phyloP scores from a whole-genome alignment of 1,284 basidiomycete genomes.

The Cryptococcus floricola region DNA sequence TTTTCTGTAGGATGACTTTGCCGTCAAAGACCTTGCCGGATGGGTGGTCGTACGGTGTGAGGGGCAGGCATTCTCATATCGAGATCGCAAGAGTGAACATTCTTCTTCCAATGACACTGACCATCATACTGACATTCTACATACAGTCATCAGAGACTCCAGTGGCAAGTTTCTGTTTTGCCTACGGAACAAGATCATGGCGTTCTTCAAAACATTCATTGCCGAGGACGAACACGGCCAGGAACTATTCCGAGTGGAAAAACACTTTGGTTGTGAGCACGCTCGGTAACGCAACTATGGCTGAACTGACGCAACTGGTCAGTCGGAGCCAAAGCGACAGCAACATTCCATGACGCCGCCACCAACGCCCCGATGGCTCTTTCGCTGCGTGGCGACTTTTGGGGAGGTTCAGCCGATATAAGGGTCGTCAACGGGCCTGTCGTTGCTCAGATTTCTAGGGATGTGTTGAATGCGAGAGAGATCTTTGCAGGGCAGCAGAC shows the following conservation, averaged over 20 bases:
- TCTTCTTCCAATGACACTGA: neutral
- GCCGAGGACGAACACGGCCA: conserved; percentile 29
- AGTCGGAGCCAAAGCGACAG: conserved; percentile 43
- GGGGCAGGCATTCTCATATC: conserved; percentile 35
- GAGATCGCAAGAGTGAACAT: conserved; percentile 40
- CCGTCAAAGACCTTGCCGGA: conserved; percentile 39
- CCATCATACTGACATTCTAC: neutral
- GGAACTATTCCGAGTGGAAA: conserved; percentile 38
- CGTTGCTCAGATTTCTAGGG: conserved; percentile 42
- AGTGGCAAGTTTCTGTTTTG: conserved; percentile 35
- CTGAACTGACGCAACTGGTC: neutral
- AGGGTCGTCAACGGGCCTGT: conserved; percentile 25
- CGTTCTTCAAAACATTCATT: conserved; percentile 29
- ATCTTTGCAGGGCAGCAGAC: conserved; percentile 39
- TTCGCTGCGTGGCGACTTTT: conserved; percentile 37
- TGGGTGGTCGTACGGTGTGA: conserved; percentile 29
- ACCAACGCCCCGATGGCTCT: conserved; percentile 25
- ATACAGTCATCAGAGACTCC: conserved; percentile 30
- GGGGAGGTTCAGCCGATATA: conserved; percentile 37
- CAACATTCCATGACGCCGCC: conserved; percentile 32
- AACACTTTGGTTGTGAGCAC: conserved; percentile 33
- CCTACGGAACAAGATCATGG: conserved; percentile 33
- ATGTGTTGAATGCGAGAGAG: conserved; percentile 32
- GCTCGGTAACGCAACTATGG: neutral
- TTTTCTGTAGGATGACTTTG: conserved; percentile 37